A percentile compares a stretch with the other conserved stretches of the same genome.
phyloP scores from a whole-genome alignment of 768 basidiomycete species.

The Psilocybe azurescens region DNA sequence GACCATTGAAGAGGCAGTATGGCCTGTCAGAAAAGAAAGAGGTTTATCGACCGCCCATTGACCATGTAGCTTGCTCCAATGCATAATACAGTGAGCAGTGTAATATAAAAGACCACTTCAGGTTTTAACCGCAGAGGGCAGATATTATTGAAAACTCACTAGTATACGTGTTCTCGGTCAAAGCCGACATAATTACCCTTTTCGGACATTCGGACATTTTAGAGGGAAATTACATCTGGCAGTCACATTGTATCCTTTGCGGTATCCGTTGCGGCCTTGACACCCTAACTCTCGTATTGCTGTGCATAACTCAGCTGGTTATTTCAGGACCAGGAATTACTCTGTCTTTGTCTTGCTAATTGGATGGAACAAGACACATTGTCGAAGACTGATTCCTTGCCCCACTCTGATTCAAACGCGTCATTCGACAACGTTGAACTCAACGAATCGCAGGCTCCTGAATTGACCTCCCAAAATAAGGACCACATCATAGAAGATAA shows the following conservation, averaged over 20 bases:
- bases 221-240: background rate
- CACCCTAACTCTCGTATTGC: background rate
- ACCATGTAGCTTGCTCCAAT: too few species aligned
- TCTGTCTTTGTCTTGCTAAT: constrained; percentile 2
- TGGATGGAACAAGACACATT: constrained; percentile 24
- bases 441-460: constrained; percentile 1
- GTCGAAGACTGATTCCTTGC: constrained; percentile 13
- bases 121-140: too few species aligned
- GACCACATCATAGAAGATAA: constrained; percentile 2
- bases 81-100: too few species aligned
- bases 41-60: too few species aligned
- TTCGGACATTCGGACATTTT: too few species aligned
- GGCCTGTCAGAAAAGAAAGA: too few species aligned
- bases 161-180: background rate
- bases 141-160: too few species aligned
- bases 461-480: constrained; percentile 3
- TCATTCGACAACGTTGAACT: constrained; percentile 7
- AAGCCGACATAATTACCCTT: too few species aligned
- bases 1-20: too few species aligned
- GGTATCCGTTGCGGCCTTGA: background rate
- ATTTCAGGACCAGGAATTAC: background rate
- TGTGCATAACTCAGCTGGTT: background rate
- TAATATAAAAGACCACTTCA: too few species aligned
- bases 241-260: background rate
- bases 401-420: constrained; percentile 16